These are phyloP conservation scores for Penicillium samsonianum DNA, from an alignment of 495 filamentous ascomycete species.

Conservation along the genomic window DNA sequence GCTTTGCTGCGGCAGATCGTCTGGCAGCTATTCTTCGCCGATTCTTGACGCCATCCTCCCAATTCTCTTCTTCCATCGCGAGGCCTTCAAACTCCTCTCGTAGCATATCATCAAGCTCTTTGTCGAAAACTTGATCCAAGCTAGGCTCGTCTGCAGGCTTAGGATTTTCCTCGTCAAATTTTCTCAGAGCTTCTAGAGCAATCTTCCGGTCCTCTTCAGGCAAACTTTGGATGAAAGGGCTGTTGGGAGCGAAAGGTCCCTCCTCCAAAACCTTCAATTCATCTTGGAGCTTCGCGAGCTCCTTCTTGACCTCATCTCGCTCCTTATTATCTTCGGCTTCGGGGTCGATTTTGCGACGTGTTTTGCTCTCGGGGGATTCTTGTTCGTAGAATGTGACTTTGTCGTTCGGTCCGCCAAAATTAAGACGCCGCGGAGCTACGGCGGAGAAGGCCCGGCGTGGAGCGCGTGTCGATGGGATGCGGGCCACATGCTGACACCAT, in stretches of 20 bases:
- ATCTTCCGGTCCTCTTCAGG: slow-evolving; percentile 43
- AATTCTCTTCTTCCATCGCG: slow-evolving; percentile 43
- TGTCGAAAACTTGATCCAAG: slow-evolving; percentile 45
- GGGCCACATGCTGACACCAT: slow-evolving; percentile 46
- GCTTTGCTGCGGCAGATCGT: slow-evolving; percentile 25
- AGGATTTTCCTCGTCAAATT: slow-evolving; percentile 41
- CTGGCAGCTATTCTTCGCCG: slow-evolving; percentile 22
- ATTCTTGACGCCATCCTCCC: slow-evolving; percentile 29
- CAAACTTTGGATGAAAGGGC: slow-evolving; percentile 43
- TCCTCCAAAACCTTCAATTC: slow-evolving; percentile 52
- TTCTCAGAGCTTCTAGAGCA: slow-evolving; percentile 44
- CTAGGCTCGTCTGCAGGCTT: slow-evolving; percentile 24
- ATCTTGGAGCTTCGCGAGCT: slow-evolving; percentile 53
- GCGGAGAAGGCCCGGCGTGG: slow-evolving; percentile 37
- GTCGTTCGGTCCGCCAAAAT: slow-evolving; percentile 46
- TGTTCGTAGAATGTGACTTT: slow-evolving; percentile 51
- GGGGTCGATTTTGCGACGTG: slow-evolving; percentile 44
- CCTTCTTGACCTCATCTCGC: slow-evolving; percentile 44
- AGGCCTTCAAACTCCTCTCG: slow-evolving; percentile 46
- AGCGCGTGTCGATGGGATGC: slow-evolving; percentile 32
- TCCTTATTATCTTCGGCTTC: slow-evolving; percentile 54
- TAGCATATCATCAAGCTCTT: slow-evolving; percentile 47
- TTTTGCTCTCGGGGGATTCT: slow-evolving; percentile 35
- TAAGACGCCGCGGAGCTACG: slow-evolving; percentile 35
- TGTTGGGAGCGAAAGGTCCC: slow-evolving; percentile 45